phyloP scores from a whole-genome alignment of 2,329 filamentous ascomycete species.

The Orbilia quercus region DNA sequence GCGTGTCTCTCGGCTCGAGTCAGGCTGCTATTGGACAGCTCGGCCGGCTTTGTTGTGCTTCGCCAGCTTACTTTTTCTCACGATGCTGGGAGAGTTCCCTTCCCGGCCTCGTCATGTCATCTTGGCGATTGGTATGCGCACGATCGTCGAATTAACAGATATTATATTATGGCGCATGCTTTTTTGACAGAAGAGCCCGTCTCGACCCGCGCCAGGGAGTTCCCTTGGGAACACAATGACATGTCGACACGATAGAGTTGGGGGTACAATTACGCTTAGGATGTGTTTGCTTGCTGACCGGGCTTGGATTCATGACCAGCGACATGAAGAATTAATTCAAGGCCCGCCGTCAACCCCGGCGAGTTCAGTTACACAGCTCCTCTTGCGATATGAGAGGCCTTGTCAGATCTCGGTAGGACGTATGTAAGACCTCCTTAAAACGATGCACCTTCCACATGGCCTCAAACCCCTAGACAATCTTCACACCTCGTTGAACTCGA shows the following conservation, averaged over 20 bases:
- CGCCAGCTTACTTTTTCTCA: constrained; percentile 16
- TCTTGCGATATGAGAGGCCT: constrained; percentile 40
- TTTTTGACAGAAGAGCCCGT: constrained; percentile 34
- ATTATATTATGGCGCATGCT: constrained; percentile 26
- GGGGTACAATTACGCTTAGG: too few species aligned
- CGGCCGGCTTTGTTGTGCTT: constrained; percentile 13
- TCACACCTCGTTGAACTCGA: too few species aligned
- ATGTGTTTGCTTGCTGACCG: constrained; percentile 54
- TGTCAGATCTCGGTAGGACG: constrained; percentile 55
- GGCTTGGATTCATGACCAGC: constrained; percentile 49
- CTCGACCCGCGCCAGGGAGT: constrained; percentile 37
- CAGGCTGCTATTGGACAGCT: background rate
- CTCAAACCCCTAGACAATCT: constrained; percentile 41
- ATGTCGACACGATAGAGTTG: constrained; percentile 20
- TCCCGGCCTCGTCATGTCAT: constrained; percentile 10
- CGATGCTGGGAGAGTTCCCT: constrained; percentile 29
- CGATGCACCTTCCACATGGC: constrained; percentile 56
- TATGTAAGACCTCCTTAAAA: constrained; percentile 57
- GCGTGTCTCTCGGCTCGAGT: too few species aligned
- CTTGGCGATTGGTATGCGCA: constrained; percentile 23
- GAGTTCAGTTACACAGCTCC: constrained; percentile 49
- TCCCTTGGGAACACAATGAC: constrained; percentile 15
- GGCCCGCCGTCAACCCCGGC: constrained; percentile 15
- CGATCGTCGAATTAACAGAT: constrained; percentile 18
- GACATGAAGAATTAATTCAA: constrained; percentile 27